Evolutionary conservation across 2,329 filamentous ascomycete genomes (phyloP).

Genomic region (Arthrobotrys iridis): DNA sequence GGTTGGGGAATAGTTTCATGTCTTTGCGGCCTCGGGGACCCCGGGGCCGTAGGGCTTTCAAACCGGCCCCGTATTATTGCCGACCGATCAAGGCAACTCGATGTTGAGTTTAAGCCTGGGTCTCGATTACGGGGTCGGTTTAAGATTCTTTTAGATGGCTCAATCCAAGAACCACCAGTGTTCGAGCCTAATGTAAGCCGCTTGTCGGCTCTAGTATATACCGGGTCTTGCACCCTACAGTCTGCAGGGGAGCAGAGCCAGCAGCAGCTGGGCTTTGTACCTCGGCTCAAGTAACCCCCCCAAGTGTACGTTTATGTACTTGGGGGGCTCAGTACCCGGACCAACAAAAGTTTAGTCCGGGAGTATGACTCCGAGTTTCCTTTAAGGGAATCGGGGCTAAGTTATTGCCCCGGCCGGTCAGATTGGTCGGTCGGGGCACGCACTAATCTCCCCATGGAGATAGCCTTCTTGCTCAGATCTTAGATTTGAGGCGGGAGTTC

Average conservation of each 20-base stretch:
- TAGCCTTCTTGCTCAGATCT: conserved; percentile 34
- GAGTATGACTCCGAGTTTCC: neutral
- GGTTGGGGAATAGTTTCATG: neutral
- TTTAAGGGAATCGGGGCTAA: neutral
- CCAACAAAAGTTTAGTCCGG: neutral
- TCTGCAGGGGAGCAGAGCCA: neutral
- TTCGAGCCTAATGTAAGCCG: too few species aligned
- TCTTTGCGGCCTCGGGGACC: neutral
- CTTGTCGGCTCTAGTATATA: too few species aligned
- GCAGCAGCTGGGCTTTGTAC: neutral
- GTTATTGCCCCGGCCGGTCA: neutral
- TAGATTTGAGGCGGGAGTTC: conserved; percentile 22
- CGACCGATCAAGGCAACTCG: neutral
- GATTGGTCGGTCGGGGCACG: too few species aligned
- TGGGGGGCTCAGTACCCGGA: too few species aligned
- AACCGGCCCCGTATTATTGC: neutral
- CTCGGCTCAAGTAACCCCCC: neutral
- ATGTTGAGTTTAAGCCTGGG: neutral
- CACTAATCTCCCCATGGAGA: neutral
- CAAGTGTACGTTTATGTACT: neutral
- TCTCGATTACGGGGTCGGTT: neutral
- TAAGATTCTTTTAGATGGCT: neutral
- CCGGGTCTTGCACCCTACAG: neutral
- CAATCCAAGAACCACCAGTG: neutral
- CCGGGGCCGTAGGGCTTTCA: neutral